phyloP scores from a whole-genome alignment of 345 rosid species.

The Garcia nutans region DNA sequence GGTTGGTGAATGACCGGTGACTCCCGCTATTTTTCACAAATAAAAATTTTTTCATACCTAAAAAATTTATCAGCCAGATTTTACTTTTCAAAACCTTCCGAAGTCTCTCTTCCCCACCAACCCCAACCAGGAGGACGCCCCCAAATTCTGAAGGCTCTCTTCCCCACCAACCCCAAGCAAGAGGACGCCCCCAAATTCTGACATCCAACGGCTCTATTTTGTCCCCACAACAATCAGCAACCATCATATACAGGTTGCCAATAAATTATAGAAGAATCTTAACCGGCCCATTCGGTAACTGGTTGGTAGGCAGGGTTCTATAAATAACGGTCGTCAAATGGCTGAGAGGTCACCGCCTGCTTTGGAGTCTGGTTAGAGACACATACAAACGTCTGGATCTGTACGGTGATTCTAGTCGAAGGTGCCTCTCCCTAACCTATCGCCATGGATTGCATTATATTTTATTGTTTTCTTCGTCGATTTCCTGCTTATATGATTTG shows the following conservation, averaged over 20 bases:
- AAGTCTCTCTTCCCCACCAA: slow-evolving; percentile 11
- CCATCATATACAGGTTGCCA: background rate
- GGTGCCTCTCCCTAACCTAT: background rate
- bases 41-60: background rate
- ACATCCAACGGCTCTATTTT: slow-evolving; percentile 25
- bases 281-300: slow-evolving; percentile 10
- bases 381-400: background rate
- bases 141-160: background rate
- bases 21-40: background rate
- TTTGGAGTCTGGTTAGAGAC: slow-evolving; percentile 4
- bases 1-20: slow-evolving; percentile 17
- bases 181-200: background rate
- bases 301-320: slow-evolving; percentile 8
- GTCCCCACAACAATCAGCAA: background rate
- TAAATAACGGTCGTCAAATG: background rate
- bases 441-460: background rate
- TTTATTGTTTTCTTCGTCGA: background rate
- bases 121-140: slow-evolving; percentile 4
- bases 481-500: background rate
- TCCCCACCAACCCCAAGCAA: slow-evolving; percentile 22
- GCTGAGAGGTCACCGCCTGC: background rate
- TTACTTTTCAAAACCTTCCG: background rate
- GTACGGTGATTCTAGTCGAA: background rate
- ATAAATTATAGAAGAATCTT: background rate
- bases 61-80: too few species aligned